These are phyloP conservation scores for Phyllosticta capitalensis DNA, from an alignment of 2,329 filamentous ascomycete species.

Conservation along the genomic window DNA sequence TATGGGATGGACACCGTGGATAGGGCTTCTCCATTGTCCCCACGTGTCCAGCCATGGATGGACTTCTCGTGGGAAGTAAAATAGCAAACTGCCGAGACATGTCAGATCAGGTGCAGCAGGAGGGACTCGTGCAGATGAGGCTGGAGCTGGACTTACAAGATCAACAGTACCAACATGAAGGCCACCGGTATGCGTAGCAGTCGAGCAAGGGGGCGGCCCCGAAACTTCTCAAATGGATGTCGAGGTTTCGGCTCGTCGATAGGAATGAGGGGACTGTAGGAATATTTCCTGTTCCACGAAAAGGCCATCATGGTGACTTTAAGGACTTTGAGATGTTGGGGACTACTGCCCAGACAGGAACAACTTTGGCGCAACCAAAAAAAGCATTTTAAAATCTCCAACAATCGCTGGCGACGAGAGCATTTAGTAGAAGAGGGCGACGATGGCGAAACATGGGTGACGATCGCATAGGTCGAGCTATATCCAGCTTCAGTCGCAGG, in stretches of 20 bases:
- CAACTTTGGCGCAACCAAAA: background rate
- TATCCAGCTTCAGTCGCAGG: background rate
- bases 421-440: background rate
- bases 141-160: background rate
- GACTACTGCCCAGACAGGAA: background rate
- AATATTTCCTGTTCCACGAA: background rate
- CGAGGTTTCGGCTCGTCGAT: background rate
- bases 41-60: background rate
- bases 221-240: background rate
- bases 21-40: background rate
- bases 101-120: background rate
- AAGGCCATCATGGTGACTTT: background rate
- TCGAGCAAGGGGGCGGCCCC: background rate
- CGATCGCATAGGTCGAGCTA: background rate
- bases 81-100: background rate
- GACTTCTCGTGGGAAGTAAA: background rate
- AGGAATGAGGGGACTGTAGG: background rate
- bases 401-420: background rate
- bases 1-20: background rate
- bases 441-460: background rate
- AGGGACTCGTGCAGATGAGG: background rate
- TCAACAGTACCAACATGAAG: background rate
- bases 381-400: background rate
- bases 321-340: background rate
- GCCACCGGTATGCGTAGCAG: background rate